These are phyloP conservation scores for Spathaspora arborariae DNA, from an alignment of 805 yeast genomes.

Conservation along the genomic window DNA sequence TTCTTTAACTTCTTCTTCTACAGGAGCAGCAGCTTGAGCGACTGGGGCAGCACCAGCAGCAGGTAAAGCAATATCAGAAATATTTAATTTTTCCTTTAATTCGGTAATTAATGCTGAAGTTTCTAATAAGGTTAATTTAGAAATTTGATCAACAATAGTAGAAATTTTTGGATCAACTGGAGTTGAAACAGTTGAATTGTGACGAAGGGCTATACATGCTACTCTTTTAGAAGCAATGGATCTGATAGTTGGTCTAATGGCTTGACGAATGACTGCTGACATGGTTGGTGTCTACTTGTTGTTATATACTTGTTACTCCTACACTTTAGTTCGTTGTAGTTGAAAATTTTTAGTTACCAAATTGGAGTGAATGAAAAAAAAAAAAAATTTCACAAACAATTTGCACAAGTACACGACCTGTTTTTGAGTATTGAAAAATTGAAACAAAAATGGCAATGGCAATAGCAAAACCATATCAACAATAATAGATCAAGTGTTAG, in stretches of 20 bases:
- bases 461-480: neutral
- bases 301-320: neutral
- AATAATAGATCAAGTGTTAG: neutral
- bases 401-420: neutral
- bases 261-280: conserved; percentile 24
- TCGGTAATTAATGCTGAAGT: conserved; percentile 84
- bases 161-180: conserved; percentile 85
- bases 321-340: neutral
- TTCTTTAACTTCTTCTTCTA: conserved; percentile 66
- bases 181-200: conserved; percentile 46
- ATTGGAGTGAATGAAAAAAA: neutral
- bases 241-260: conserved; percentile 36
- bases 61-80: conserved; percentile 60
- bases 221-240: conserved; percentile 22
- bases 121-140: conserved; percentile 87
- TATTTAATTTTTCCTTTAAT: conserved; percentile 77
- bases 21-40: conserved; percentile 5
- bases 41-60: conserved; percentile 5
- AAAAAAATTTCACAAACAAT: neutral
- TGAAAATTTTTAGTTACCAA: conserved; percentile 3
- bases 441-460: neutral
- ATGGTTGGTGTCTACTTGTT: neutral
- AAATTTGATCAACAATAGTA: conserved; percentile 84
- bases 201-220: conserved; percentile 32
- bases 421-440: neutral